phyloP scores from a whole-genome alignment of 2,329 filamentous ascomycete genomes.

The Kalaharituber pfeilii region DNA sequence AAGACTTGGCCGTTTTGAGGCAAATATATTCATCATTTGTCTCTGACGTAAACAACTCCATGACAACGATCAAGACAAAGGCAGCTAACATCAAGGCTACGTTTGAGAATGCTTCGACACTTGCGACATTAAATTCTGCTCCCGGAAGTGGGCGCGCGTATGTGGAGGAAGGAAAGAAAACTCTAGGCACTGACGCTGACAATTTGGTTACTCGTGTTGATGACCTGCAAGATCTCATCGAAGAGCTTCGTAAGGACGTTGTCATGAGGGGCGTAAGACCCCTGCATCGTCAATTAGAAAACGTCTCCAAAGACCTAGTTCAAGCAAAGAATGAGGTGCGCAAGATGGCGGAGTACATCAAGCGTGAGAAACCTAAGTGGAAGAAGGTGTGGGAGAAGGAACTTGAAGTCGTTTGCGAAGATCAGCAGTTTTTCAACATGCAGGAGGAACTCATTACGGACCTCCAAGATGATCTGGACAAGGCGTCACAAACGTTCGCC shows the following conservation, averaged over 20 bases:
- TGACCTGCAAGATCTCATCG: slow-evolving; percentile 89
- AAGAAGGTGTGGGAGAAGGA: slow-evolving; percentile 99
- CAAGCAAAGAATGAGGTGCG: slow-evolving; percentile 68
- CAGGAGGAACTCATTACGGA: slow-evolving; percentile 91
- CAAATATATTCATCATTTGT: slow-evolving; percentile 90
- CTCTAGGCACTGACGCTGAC: slow-evolving; percentile 72
- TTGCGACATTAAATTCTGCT: slow-evolving; percentile 38
- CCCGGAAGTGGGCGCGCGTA: slow-evolving; percentile 70
- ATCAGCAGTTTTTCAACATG: slow-evolving; percentile 83
- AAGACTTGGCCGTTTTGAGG: slow-evolving; percentile 76
- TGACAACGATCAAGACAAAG: slow-evolving; percentile 66
- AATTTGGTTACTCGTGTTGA: slow-evolving; percentile 82
- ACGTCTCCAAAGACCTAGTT: slow-evolving; percentile 74
- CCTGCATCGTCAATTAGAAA: slow-evolving; percentile 73
- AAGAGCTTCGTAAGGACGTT: slow-evolving; percentile 93
- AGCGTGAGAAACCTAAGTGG: slow-evolving; percentile 86
- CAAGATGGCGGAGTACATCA: slow-evolving; percentile 85
- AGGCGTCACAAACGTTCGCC: slow-evolving; percentile 80
- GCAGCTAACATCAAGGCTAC: slow-evolving; percentile 62
- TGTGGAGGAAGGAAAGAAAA: slow-evolving; percentile 72
- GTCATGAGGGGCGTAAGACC: slow-evolving; percentile 83
- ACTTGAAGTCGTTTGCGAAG: slow-evolving; percentile 85
- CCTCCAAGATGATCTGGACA: slow-evolving; percentile 84
- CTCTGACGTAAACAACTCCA: slow-evolving; percentile 71
- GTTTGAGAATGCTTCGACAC: slow-evolving; percentile 52